These are phyloP conservation scores for Climacium dendroides DNA, from an alignment of 225 moss, liverwort and hornwort species.

Conservation along the genomic window DNA sequence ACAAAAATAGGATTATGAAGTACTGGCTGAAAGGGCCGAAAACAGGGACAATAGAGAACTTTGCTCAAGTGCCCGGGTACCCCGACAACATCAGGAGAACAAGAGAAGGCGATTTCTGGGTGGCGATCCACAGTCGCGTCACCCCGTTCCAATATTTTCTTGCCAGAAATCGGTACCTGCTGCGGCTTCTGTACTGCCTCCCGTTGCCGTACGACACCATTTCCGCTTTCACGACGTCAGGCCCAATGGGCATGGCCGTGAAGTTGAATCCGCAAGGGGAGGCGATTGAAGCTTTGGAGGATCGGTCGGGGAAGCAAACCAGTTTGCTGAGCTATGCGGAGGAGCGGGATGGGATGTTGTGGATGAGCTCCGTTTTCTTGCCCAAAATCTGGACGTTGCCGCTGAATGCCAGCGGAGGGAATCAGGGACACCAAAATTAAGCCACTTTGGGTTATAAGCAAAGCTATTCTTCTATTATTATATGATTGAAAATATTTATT, in stretches of 20 bases:
- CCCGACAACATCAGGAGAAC: conserved; percentile 69
- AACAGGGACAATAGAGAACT: conserved; percentile 30
- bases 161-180: neutral
- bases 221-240: neutral
- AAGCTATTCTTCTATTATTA: neutral
- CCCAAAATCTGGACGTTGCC: conserved; percentile 17
- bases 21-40: conserved; percentile 50
- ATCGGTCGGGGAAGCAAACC: conserved; percentile 10
- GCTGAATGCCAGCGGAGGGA: neutral
- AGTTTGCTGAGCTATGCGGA: conserved; percentile 36
- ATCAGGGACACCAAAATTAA: neutral
- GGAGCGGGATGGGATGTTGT: conserved; percentile 43
- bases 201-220: conserved; percentile 6
- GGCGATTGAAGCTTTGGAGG: conserved; percentile 48
- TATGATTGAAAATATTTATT: neutral
- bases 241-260: conserved; percentile 35
- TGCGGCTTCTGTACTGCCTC: conserved; percentile 19
- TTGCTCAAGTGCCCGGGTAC: conserved; percentile 54
- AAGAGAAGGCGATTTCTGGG: conserved; percentile 56
- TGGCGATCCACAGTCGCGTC: conserved; percentile 55
- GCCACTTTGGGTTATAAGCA: neutral
- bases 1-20: conserved; percentile 23
- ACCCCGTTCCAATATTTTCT: conserved; percentile 14
- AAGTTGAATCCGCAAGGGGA: conserved; percentile 28
- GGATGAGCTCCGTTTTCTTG: conserved; percentile 60